Conservation (phyloP, 2,329 filamentous ascomycete species). For the Talaromyces marneffei region DNA sequence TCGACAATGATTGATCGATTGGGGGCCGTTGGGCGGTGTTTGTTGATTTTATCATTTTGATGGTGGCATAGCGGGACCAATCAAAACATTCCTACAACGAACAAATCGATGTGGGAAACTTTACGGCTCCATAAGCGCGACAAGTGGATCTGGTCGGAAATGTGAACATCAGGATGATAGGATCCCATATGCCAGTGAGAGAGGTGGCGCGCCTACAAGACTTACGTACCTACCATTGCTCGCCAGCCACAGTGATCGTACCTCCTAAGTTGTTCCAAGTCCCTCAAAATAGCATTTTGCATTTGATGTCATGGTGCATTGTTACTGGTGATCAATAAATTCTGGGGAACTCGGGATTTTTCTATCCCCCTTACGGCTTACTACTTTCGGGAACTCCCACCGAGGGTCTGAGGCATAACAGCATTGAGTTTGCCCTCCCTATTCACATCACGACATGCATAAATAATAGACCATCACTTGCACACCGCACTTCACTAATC, state of each 20-base stretch:
- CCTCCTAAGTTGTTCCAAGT: neutral
- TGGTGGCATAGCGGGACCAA: neutral
- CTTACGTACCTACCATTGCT: neutral
- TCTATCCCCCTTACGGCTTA: neutral
- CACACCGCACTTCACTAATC: neutral
- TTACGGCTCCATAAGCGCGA: constrained; percentile 8
- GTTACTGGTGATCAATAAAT: neutral
- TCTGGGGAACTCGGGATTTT: neutral
- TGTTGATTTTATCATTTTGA: neutral
- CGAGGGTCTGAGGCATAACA: neutral
- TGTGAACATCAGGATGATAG: neutral
- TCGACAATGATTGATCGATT: constrained; percentile 6
- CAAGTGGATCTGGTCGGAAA: constrained; percentile 1
- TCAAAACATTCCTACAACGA: neutral
- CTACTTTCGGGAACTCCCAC: neutral
- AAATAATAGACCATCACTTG: neutral
- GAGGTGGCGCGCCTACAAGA: neutral
- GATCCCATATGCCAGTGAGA: neutral
- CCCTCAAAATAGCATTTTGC: neutral
- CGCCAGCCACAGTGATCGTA: neutral
- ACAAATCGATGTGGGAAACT: neutral
- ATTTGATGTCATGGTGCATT: constrained; percentile 8
- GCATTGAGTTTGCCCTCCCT: neutral
- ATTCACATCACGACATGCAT: neutral
- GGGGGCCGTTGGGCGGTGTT: neutral